Evolutionary conservation across 371 early-diverging fungal species (phyloP).

Genomic region (Saksenaea vasiformis): DNA sequence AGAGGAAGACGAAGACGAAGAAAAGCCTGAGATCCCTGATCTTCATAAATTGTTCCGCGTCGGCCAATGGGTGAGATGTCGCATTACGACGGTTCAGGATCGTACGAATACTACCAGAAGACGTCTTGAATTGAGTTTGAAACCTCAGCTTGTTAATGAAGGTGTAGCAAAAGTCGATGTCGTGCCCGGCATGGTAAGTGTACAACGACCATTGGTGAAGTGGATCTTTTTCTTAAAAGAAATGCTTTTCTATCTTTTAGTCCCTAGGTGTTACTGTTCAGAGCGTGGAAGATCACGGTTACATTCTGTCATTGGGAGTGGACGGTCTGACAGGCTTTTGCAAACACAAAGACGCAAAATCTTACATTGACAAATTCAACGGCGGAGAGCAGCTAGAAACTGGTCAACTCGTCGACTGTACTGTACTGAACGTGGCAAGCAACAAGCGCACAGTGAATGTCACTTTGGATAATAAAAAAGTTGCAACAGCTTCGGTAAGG

Average conservation of each 20-base stretch:
- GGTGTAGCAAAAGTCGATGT: slow-evolving; percentile 57
- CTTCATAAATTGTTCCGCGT: slow-evolving; percentile 61
- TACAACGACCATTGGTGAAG: not conserved
- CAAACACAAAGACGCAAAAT: slow-evolving; percentile 58
- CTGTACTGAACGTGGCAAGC: slow-evolving; percentile 50
- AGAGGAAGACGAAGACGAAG: slow-evolving; percentile 21
- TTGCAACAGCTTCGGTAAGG: slow-evolving; percentile 53
- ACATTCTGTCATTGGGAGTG: slow-evolving; percentile 74
- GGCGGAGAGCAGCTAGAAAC: slow-evolving; percentile 51
- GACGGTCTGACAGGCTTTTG: slow-evolving; percentile 68
- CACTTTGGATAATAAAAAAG: slow-evolving; percentile 54
- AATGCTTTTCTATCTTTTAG: slow-evolving; percentile 28
- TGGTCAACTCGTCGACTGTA: slow-evolving; percentile 68
- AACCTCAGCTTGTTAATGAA: slow-evolving; percentile 67
- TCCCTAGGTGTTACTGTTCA: slow-evolving; percentile 62
- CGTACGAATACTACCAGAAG: slow-evolving; percentile 40
- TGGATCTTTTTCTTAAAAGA: not conserved
- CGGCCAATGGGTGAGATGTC: slow-evolving; percentile 79
- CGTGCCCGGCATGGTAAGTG: slow-evolving; percentile 60
- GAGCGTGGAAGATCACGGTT: slow-evolving; percentile 85
- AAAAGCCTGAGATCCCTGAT: slow-evolving; percentile 51
- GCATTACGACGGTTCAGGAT: slow-evolving; percentile 49
- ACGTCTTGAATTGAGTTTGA: slow-evolving; percentile 70
- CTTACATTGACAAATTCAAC: slow-evolving; percentile 57
- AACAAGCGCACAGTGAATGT: slow-evolving; percentile 62